Conservation (phyloP, 2,329 filamentous ascomycete genomes). For the Colletotrichum lentis region DNA sequence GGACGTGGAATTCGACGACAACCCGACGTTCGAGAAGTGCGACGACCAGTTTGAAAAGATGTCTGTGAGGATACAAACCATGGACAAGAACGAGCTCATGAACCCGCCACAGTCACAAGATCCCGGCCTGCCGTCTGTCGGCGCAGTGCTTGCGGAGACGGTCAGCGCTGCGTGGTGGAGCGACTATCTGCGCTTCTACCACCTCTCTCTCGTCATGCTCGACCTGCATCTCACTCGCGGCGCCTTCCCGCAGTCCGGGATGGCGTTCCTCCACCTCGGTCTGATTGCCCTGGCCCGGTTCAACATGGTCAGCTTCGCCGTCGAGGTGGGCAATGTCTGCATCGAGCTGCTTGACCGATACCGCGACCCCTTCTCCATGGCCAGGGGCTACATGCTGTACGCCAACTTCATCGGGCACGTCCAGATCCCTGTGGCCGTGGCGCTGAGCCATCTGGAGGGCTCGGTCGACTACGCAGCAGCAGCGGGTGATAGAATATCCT, state of each 20-base stretch:
- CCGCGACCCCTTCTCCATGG: slow-evolving; percentile 70
- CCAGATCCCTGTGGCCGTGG: slow-evolving; percentile 66
- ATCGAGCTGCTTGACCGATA: slow-evolving; percentile 71
- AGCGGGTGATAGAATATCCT: slow-evolving; percentile 75
- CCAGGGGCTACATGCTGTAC: slow-evolving; percentile 74
- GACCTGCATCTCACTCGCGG: slow-evolving; percentile 70
- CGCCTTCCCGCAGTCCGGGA: slow-evolving; percentile 73
- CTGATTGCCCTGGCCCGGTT: slow-evolving; percentile 74
- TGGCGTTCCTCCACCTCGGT: slow-evolving; percentile 73
- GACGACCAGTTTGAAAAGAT: slow-evolving; percentile 76
- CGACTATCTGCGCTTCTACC: slow-evolving; percentile 75
- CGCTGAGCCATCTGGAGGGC: slow-evolving; percentile 68
- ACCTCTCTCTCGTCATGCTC: slow-evolving; percentile 72
- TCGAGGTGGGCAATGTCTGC: slow-evolving; percentile 69
- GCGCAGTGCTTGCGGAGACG: slow-evolving; percentile 75
- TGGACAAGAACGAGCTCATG: slow-evolving; percentile 60
- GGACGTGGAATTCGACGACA: slow-evolving; percentile 70
- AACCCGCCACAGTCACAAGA: slow-evolving; percentile 56
- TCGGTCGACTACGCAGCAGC: slow-evolving; percentile 72
- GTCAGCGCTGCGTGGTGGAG: slow-evolving; percentile 78
- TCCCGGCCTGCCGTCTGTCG: slow-evolving; percentile 67
- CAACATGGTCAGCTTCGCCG: slow-evolving; percentile 73
- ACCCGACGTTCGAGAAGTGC: slow-evolving; percentile 77
- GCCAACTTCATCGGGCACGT: slow-evolving; percentile 76
- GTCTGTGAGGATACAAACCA: slow-evolving; percentile 65